Conservation (phyloP, 2,329 filamentous ascomycete genomes). For the Aspergillus sp. region DNA sequence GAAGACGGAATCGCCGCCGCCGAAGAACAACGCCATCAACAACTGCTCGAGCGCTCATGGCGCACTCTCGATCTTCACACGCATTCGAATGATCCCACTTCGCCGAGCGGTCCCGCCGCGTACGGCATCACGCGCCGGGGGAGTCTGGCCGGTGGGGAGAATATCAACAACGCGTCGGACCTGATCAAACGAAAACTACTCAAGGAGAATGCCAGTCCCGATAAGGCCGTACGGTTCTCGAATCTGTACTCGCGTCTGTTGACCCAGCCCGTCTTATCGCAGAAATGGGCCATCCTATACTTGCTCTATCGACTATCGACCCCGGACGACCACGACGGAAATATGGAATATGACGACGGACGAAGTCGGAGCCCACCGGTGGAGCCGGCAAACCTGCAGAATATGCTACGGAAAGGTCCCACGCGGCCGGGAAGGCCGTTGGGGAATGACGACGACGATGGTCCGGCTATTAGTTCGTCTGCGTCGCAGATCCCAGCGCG, state of each 20-base stretch:
- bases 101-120: constrained; percentile 25
- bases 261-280: constrained; percentile 84
- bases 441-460: constrained; percentile 34
- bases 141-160: constrained; percentile 36
- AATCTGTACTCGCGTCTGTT: constrained; percentile 88
- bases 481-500: constrained; percentile 35
- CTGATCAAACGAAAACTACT: constrained; percentile 87
- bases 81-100: constrained; percentile 5
- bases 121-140: constrained; percentile 24
- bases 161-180: constrained; percentile 86
- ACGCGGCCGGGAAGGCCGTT: constrained; percentile 17
- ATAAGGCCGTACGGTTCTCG: constrained; percentile 78
- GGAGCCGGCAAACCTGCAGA: constrained; percentile 39
- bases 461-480: constrained; percentile 41
- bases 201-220: constrained; percentile 69
- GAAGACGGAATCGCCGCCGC: constrained; percentile 35
- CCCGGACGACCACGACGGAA: constrained; percentile 39
- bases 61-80: constrained; percentile 34
- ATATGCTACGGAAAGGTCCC: constrained; percentile 33
- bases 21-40: constrained; percentile 37
- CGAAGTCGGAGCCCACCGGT: constrained; percentile 38
- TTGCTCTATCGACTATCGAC: constrained; percentile 82
- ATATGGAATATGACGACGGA: constrained; percentile 21
- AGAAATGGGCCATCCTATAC: constrained; percentile 97
- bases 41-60: constrained; percentile 38